Evolutionary conservation across 176 grass and related monocot genomes (phyloP), one percentile per base, ranked within the genome.

Genomic region (Stipa capillata): DNA sequence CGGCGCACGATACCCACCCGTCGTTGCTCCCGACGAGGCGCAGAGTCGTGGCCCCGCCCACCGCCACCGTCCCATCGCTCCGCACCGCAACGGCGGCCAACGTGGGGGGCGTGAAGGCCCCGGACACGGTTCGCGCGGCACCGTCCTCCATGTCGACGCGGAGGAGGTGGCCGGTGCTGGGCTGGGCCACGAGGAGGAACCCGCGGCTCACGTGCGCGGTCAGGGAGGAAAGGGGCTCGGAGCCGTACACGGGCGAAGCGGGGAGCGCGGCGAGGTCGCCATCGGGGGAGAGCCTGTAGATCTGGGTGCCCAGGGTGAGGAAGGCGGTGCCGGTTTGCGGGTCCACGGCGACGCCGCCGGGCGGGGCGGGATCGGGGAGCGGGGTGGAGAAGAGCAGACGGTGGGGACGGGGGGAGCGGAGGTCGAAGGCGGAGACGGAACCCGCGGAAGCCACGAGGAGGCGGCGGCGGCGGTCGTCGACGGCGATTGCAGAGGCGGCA

Each of bases 131-230:
- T 63, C 79, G 86, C 39, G 64, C 71, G 7, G 65, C 77, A 32
- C 90, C 92, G 43, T 85, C 70, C 74, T 93, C 92, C 67, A 80
- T 87, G 78, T 97, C 90, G 41, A 97, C 82, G 54, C 88, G 91
- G 69, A 97, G 81, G 49, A 97, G 41, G 54, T 29, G 76, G 12
- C 87, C 93, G 13, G 85, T 81, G 69, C 41, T 60, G 42, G 83
- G 65, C 82, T 88, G 78, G 62, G 80, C 72, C 33, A 90, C 90
- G 36, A 98, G 74, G 15, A 98, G 96, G 80, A 90, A 98, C 17
- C 89, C 96, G 1, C 75, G 79, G 81, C 74, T 85, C 54, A 91
- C 90, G 76, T 98, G 90, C 3, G 77, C 88, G 45, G 85, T 15
- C 71, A 89, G 77, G 62, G 77, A 82, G 47, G 55, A 72, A 34